These are phyloP conservation scores for Clohesyomyces aquaticus DNA, from an alignment of 495 filamentous ascomycete species.

Conservation along the genomic window DNA sequence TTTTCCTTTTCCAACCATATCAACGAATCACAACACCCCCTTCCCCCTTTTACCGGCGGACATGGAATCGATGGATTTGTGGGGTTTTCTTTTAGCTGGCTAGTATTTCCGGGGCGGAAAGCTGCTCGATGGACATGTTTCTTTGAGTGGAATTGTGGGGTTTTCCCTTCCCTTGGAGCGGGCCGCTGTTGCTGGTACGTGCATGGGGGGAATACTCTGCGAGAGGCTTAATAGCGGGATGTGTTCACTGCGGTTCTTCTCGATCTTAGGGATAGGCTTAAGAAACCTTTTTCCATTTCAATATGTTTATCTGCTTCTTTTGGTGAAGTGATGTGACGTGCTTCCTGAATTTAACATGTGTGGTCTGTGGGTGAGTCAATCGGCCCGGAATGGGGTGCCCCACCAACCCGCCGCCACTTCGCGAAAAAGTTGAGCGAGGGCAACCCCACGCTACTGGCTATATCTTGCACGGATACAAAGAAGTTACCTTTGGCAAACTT, in stretches of 20 bases:
- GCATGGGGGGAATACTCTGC: not conserved
- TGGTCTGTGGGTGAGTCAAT: not conserved
- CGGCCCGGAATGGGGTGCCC: too few species aligned
- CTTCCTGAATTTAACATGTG: not conserved
- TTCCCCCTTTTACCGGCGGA: conserved; percentile 15
- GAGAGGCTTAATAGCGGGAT: not conserved
- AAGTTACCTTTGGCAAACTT: too few species aligned
- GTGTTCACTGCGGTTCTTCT: too few species aligned
- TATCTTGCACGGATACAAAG: too few species aligned
- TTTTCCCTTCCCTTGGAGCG: not conserved
- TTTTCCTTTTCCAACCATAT: conserved; percentile 32
- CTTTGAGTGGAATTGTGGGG: conserved; percentile 2
- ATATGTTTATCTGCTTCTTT: too few species aligned
- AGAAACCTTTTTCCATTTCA: conserved; percentile 1
- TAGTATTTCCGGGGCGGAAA: not conserved
- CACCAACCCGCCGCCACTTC: too few species aligned
- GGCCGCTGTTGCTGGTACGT: not conserved
- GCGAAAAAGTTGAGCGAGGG: too few species aligned
- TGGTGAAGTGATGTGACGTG: too few species aligned
- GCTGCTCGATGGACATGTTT: conserved; percentile 3
- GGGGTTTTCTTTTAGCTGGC: conserved; percentile 7
- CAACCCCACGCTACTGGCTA: too few species aligned
- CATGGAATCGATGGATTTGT: conserved; percentile 11
- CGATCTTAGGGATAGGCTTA: not conserved
- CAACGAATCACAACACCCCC: conserved; percentile 12